Evolutionary conservation across 2,329 filamentous ascomycete species (phyloP), one percentile per base, ranked within the genome.

Genomic region (Dactylonectria macrodidyma): DNA sequence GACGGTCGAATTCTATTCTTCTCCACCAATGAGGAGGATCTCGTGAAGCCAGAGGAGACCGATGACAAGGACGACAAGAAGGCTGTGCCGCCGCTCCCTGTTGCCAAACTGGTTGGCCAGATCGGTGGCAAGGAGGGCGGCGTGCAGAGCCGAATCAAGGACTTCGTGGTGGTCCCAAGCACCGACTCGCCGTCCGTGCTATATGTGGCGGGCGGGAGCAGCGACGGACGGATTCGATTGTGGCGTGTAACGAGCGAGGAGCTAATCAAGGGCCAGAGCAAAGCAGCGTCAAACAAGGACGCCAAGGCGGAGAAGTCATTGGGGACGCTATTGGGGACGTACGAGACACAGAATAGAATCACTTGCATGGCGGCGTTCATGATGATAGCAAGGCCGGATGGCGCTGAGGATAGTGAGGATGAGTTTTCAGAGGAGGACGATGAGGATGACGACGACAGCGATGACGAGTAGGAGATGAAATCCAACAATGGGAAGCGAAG

Each of bases 1-100:
- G 95, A 98, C 78, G 96, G 96, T 1, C 88, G 93, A 59, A 87
- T 98, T 41, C 77, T 97, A 59, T 94, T 98, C 79, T 97, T 94
- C 79, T 92, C 92, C 44, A 95, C 94, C 2, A 86, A 84, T 55
- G 79, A 81, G 0, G 82, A 83, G 10, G 84, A 89, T 68, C 74
- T 89, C 6, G 77, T 78, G 47, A 79, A 75, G 24, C 69, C 74
- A 9, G 75, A 80, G 11, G 83, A 84, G 34, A 70, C 78, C 24
- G 76, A 71, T 22, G 36, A 34, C 34, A 44, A 62, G 34, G 64
- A 65, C 26, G 66, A 69, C 55, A 72, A 67, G 68, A 74, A 77
- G 69, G 51, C 68, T 63, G 68, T 70, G 26, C 81, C 69, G 62
- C 66, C 72, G 44, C 81, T 91, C 54, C 83, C 87, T 7, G 85